Base-by-base conservation (phyloP, 2,329 filamentous ascomycete genomes). In the Aspergillus pseudoterreus region DNA sequence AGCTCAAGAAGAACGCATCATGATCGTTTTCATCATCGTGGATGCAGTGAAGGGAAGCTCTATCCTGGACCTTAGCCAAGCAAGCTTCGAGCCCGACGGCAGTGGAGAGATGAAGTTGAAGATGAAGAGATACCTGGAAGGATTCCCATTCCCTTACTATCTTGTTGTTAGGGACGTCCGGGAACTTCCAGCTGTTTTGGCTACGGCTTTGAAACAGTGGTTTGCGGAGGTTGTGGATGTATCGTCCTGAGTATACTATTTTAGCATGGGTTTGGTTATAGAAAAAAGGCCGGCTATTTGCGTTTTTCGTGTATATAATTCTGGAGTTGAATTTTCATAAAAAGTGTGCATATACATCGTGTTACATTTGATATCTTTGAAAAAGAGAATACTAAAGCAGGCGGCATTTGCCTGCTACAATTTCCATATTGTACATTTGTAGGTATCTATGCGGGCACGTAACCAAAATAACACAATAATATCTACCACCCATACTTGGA, bases 1-100 rank as follows among this genome's bases (percentile, higher is more conserved):
- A 71, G 92, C 94, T 1, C 85, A 91, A 64, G 92, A 96, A 70
- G 90, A 96, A 73, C 81, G 91, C 14, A 95, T 99, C 67, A 96
- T 99, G 90, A 85, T 97, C 57, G 92, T 99, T 5, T 99, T 99
- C 70, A 90, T 99, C 62, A 88, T 99, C 63, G 90, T 99, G 66
- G 94, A 99, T 75, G 78, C 83, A 42, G 65, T 77, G 19, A 72
- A 73, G 52, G 71, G 71, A 21, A 76, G 69, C 54, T 76, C 74
- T 1, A 95, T 99, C 55, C 73, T 97, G 63, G 91, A 96, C 68
- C 79, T 97, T 63, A 90, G 91, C 69, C 87, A 91, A 71, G 92
- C 91, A 35, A 84, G 84, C 66, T 96, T 97, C 66, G 82, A 87
- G 57, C 82, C 81, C 53, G 85, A 89, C 74, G 62, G 66, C 1